phyloP scores from a whole-genome alignment of 2,329 filamentous ascomycete species.

The Pezicula carpinea region DNA sequence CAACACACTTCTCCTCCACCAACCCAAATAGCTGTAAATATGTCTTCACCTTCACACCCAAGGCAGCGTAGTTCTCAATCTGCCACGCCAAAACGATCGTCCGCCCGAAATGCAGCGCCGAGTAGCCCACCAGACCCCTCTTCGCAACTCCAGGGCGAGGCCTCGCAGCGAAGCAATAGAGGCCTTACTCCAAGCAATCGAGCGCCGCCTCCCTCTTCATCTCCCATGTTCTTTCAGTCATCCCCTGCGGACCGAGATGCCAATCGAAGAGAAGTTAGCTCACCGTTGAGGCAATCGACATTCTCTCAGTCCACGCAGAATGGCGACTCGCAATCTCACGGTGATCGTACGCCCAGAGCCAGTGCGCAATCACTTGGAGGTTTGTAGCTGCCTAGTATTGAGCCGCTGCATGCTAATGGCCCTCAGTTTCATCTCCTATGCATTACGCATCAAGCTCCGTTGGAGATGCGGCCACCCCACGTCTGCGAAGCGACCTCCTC shows the following conservation, averaged over 20 bases:
- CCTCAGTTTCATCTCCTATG: slow-evolving; percentile 85
- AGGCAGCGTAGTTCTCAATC: slow-evolving; percentile 52
- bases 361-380: slow-evolving; percentile 56
- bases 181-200: slow-evolving; percentile 43
- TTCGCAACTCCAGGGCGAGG: slow-evolving; percentile 30
- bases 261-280: slow-evolving; percentile 45
- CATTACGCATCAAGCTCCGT: slow-evolving; percentile 88
- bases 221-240: slow-evolving; percentile 73
- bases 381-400: slow-evolving; percentile 33
- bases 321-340: slow-evolving; percentile 34
- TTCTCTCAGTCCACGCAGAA: slow-evolving; percentile 51
- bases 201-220: slow-evolving; percentile 63
- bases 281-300: slow-evolving; percentile 54
- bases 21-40: slow-evolving; percentile 28
- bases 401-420: slow-evolving; percentile 2
- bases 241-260: slow-evolving; percentile 43
- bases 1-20: neutral
- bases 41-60: slow-evolving; percentile 59
- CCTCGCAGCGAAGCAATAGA: slow-evolving; percentile 26
- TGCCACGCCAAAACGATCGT: slow-evolving; percentile 51
- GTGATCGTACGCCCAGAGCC: slow-evolving; percentile 68
- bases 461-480: slow-evolving; percentile 45
- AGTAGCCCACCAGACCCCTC: slow-evolving; percentile 39
- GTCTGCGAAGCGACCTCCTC: slow-evolving; percentile 29
- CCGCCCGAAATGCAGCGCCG: slow-evolving; percentile 52